phyloP scores from a whole-genome alignment of 495 filamentous ascomycete genomes.

The Hypoxylon fuscum region DNA sequence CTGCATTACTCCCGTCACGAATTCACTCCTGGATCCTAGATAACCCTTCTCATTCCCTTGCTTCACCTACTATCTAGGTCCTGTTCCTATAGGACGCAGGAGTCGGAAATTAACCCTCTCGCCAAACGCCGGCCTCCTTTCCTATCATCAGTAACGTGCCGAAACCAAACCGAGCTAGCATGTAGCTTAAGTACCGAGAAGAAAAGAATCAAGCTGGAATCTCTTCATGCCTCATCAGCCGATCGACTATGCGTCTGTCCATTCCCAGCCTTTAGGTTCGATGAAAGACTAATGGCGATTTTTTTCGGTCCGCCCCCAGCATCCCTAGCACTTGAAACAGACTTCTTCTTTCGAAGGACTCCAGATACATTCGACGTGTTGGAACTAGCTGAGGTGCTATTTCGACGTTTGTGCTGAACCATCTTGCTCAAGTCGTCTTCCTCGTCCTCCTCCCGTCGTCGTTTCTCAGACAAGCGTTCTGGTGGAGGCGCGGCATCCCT shows the following conservation, averaged over 20 bases:
- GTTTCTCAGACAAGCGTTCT: conserved; percentile 88
- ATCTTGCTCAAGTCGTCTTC: conserved; percentile 85
- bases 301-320: conserved; percentile 46
- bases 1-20: not conserved
- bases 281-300: conserved; percentile 57
- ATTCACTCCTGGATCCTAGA: conserved; percentile 3
- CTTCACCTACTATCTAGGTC: conserved; percentile 24
- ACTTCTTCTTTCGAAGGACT: conserved; percentile 41
- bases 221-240: conserved; percentile 30
- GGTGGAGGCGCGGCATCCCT: conserved; percentile 61
- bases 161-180: conserved; percentile 35
- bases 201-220: conserved; percentile 11
- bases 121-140: conserved; percentile 43
- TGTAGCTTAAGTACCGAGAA: conserved; percentile 28
- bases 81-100: conserved; percentile 21
- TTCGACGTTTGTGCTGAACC: conserved; percentile 73
- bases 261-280: conserved; percentile 44
- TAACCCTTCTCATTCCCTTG: conserved; percentile 15
- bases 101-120: conserved; percentile 32
- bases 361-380: conserved; percentile 34
- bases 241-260: conserved; percentile 31
- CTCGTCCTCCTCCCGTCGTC: conserved; percentile 85
- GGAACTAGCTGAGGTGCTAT: conserved; percentile 51
- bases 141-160: conserved; percentile 40
- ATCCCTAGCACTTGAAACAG: conserved; percentile 34